Evolutionary conservation across 1,139 yeast genomes (phyloP), one percentile per base, ranked within the genome.

Genomic region (Taiozyma sp.): DNA sequence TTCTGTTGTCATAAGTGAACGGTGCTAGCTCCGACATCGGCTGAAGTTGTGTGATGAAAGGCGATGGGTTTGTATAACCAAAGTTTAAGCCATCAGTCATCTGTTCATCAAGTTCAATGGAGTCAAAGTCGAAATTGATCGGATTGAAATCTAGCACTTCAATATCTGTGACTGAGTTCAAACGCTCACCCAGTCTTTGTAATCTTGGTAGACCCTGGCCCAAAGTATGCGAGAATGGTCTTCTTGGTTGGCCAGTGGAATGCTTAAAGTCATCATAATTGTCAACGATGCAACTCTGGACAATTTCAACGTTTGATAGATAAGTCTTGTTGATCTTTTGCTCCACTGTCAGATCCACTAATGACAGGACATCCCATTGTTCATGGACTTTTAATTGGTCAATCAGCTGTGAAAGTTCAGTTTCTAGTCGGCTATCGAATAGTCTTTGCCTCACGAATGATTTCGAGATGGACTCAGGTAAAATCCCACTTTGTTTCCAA

Each of bases 251-350:
- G 1, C 58, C 62, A 22, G 51, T 54, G 0, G 48, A 45, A 39
- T 57, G 61, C 16, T 56, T 53, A 26, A 55, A 56, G 41, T 59
- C 62, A 26, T 69, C 72, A 62, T 67, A 69, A 35, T 65, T 66
- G 51, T 79, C 83, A 62, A 77, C 77, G 11, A 80, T 70, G 57
- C 87, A 81, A 63, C 85, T 78, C 26, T 81, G 81, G 4, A 82
- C 80, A 45, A 82, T 75, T 56, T 83, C 88, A 52, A 78, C 83
- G 47, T 80, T 79, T n/a, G 86, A 80, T 13, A 77, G 71, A 61
- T 81, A 83, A 2, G 79, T 77, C 29, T 80, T 75, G 57, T 68
- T 68, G 43, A 76, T 77, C 43, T 79, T 81, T 51, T 81, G 69
- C 62, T 83, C 88, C 49, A 81, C 77, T 9, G 80, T 78, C 46